Base-by-base conservation (phyloP, 2,329 filamentous ascomycete species). In the Phaeosphaeriaceae sp. region DNA sequence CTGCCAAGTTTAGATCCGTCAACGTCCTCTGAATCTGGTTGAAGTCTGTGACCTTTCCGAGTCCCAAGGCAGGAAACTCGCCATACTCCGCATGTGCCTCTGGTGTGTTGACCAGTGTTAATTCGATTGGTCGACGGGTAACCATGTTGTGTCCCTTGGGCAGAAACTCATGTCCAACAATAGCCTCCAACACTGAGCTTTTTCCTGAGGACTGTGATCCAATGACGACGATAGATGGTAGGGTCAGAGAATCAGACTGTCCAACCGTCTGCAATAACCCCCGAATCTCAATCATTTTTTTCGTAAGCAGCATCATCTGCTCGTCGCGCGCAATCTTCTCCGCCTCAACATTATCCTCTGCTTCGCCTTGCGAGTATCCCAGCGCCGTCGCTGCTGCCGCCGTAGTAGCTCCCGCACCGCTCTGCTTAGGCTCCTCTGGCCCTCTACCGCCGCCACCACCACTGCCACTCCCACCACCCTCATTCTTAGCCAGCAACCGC, bases 111-210 rank as follows among this genome's bases (percentile, higher is more conserved):
- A 99, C 87, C 5, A 99, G 83, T 0, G 94, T 99, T 47, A 99
- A 81, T 75, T 99, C 94, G 69, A 99, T 99, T 0, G 94, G 94
- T 51, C 94, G 83, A 33, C 95, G 84, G 7, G 94, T 99, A 41
- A 99, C 94, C 94, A 99, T 99, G 67, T 99, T 99, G 34, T 87
- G 87, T n/a, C 94, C 94, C 74, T 99, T 99, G 5, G 94, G 95
- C 37, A 99, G 77, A 61, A 99, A 99, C 65, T 99, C 94, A 68
- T 99, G 94, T 4, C 94, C 95, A 46, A 99, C 95, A 53, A 99
- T 96, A 16, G 94, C 90, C 73, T 99, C 94, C 39, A 99, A 74
- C 1, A 99, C 94, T 1, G 94, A 99, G 68, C 93, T 97, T 78
- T 99, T 99, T 33, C 94, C 94, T 0, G 94, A 97, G 0, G 94